These are phyloP conservation scores for Wickerhamiella bombiphila DNA, from an alignment of 805 yeast species.

Conservation along the genomic window DNA sequence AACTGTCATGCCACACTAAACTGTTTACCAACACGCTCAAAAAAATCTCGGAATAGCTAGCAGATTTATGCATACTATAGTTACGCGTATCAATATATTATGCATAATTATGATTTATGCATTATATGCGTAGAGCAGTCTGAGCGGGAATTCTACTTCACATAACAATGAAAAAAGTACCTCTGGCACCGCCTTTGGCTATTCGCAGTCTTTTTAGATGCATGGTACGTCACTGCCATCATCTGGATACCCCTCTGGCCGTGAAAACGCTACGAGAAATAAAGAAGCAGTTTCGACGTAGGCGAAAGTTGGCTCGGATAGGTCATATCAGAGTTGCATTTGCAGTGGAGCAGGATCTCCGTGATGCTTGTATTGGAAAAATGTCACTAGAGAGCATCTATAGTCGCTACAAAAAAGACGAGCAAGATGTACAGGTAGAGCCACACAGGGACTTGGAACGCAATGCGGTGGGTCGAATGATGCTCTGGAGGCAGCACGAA, in stretches of 20 bases:
- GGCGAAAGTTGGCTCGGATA: slow-evolving; percentile 3
- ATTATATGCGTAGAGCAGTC: too few relatives aligned
- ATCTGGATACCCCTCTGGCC: slow-evolving; percentile 2
- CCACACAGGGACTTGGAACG: neutral
- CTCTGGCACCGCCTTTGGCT: slow-evolving; percentile 1
- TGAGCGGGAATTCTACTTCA: too few relatives aligned
- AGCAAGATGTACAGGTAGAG: too few relatives aligned
- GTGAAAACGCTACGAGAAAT: slow-evolving; percentile 1
- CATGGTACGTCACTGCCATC: slow-evolving; percentile 5
- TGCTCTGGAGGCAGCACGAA: slow-evolving; percentile 11
- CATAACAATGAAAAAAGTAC: too few relatives aligned
- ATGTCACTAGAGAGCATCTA: slow-evolving; percentile 2
- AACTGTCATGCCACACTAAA: too few relatives aligned
- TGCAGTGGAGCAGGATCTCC: slow-evolving; percentile 10
- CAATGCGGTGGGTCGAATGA: slow-evolving; percentile 1
- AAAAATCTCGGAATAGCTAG: too few relatives aligned
- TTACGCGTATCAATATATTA: too few relatives aligned
- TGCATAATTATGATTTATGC: too few relatives aligned
- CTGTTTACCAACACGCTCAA: too few relatives aligned
- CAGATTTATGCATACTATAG: too few relatives aligned
- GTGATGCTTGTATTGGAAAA: slow-evolving; percentile 6
- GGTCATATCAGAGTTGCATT: slow-evolving; percentile 11
- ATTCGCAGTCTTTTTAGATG: slow-evolving; percentile 4
- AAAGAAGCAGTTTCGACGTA: slow-evolving; percentile 5
- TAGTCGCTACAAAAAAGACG: neutral